Base-by-base conservation (phyloP, 2,329 filamentous ascomycete species). In the Rosellinia necatrix region DNA sequence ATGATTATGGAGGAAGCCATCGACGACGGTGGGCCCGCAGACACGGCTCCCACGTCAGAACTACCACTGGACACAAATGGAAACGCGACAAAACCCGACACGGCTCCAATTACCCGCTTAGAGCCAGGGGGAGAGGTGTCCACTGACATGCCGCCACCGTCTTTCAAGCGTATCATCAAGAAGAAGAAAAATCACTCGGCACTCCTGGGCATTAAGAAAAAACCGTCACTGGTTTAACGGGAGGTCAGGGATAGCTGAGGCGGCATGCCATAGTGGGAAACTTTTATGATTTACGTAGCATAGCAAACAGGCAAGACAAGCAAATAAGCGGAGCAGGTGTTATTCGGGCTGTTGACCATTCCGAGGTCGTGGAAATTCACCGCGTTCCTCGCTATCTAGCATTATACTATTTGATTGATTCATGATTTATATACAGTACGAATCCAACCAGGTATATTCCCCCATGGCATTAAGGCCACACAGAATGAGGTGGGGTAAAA, bases 191-290 rank as follows among this genome's bases (percentile, higher is more conserved):
- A 94, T 56, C 83, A 89, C 54, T 78, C 85, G 0, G 86, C 88
- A 12, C 77, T 87, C 19, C 73, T 96, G 44, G 92, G 92, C 1
- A 92, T 97, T 66, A 97, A 96, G 78, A 94, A 91, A 80, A 93
- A 92, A 74, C 77, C 81, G 13, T 77, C 81, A 1, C 67, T 87
- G 15, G 80, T 85, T 4, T 86, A 40, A 61, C 21, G 1, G 4
- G 10, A 12, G 30, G 13, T 22, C 10, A 4, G n/a, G n/a, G n/a
- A n/a, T n/a, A n/a, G n/a, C n/a, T 43, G 29, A 2, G 10, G 29
- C 24, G 12, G 27, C 10, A 13, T 13, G 25, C 17, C 3, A 24
- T 17, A 2, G 35, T 15, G 30, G 15, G 25, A 21, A 22, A 19
- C 13, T 19, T n/a, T 13, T 29, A 25, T 42, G 38, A 22, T 46